Evolutionary conservation across 225 moss, liverwort and hornwort genomes (phyloP).

Genomic region (Rhytidiadelphus loreus): DNA sequence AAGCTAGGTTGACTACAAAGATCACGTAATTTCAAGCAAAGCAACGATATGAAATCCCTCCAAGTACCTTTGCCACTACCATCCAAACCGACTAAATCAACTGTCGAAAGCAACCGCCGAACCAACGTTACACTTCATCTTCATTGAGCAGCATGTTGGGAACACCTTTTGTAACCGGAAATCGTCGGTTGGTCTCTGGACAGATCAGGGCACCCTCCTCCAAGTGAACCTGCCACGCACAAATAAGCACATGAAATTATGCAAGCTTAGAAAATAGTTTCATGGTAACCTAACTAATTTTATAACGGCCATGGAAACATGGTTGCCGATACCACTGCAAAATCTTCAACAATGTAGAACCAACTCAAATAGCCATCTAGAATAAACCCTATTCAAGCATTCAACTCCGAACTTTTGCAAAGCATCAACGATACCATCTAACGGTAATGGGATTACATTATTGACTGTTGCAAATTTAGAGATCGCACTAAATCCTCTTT

Average conservation of each 20-base stretch:
- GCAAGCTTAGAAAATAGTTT: background rate
- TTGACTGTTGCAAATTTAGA: background rate
- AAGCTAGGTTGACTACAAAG: background rate
- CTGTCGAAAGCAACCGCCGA: background rate
- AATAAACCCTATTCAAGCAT: background rate
- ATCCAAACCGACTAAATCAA: background rate
- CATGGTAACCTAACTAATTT: background rate
- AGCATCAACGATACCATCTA: background rate
- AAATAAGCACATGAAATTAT: background rate
- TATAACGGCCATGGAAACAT: background rate
- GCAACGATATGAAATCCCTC: background rate
- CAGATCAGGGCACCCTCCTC: conserved; percentile 94
- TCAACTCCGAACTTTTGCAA: background rate
- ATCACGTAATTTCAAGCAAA: background rate
- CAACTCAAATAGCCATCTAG: background rate
- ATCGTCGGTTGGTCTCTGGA: conserved; percentile 84
- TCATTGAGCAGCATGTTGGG: conserved; percentile 96
- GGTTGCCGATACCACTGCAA: background rate
- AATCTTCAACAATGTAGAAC: background rate
- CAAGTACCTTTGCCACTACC: background rate
- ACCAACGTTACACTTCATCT: conserved; percentile 61
- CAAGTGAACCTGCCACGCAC: conserved; percentile 62
- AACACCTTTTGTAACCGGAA: conserved; percentile 92
- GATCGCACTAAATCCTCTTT: background rate
- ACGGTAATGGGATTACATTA: background rate